phyloP scores from a whole-genome alignment of 2,329 filamentous ascomycete genomes.

The Fusarium stilboides region DNA sequence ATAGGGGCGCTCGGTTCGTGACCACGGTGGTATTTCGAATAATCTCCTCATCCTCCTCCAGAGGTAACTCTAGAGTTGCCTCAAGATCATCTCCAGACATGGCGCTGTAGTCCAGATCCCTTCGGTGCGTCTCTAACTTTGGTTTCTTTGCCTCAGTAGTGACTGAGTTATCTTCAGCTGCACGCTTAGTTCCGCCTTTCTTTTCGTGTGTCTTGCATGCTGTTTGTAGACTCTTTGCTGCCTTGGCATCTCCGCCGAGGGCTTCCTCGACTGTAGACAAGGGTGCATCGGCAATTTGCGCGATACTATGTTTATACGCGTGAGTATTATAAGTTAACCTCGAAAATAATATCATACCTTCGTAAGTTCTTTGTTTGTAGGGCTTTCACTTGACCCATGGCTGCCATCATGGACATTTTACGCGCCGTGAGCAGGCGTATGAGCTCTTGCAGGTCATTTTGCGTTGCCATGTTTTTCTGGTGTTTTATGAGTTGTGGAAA shows the following conservation, averaged over 20 bases:
- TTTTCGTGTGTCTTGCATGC: conserved; percentile 70
- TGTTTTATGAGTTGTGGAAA: too few relatives aligned
- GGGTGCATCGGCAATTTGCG: conserved; percentile 68
- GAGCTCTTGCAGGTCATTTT: conserved; percentile 73
- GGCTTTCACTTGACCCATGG: conserved; percentile 71
- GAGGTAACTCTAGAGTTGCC: conserved; percentile 72
- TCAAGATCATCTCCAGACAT: conserved; percentile 73
- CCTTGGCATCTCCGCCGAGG: conserved; percentile 63
- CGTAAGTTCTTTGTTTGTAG: conserved; percentile 69
- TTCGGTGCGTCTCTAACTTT: conserved; percentile 54
- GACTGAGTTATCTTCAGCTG: conserved; percentile 43
- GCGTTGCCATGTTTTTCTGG: conserved; percentile 65
- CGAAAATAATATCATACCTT: conserved; percentile 60
- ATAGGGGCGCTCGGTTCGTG: conserved; percentile 86
- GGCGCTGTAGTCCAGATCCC: conserved; percentile 58
- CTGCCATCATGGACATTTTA: conserved; percentile 72
- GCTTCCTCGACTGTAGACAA: conserved; percentile 62
- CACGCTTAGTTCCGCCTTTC: conserved; percentile 52
- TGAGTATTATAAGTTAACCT: background rate
- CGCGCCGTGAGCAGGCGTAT: conserved; percentile 72
- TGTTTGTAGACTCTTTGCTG: conserved; percentile 65
- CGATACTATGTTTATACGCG: conserved; percentile 58
- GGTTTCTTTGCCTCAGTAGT: conserved; percentile 50
- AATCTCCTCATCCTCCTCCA: conserved; percentile 69
- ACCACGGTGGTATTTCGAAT: conserved; percentile 72